Evolutionary conservation across 2,329 filamentous ascomycete genomes (phyloP), one percentile per base, ranked within the genome.

Genomic region (Trichothecium sympodiale): DNA sequence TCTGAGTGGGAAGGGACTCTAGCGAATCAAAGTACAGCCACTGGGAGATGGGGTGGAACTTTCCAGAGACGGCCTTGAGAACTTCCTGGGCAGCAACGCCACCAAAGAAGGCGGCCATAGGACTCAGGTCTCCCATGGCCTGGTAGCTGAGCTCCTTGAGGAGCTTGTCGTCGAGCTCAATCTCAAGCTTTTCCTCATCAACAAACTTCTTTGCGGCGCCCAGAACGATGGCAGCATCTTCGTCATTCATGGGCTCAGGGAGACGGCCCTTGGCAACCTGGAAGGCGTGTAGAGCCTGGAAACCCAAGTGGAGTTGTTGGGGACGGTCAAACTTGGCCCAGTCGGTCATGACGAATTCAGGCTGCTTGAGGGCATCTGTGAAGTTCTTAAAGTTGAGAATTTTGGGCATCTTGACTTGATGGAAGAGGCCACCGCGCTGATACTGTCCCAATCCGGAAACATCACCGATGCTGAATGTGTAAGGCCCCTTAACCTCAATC

Each of bases 351-450:
- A 96, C 63, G 44, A 93, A 77, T 50, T 95, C 89, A 3, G 91
- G 91, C 39, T 86, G 83, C 60, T 85, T 85, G 38, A 95, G 61
- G 41, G 94, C 76, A 35, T 75, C 65, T 29, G 78, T 78, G 38
- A 95, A 74, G 29, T 77, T 69, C 64, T 94, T 84, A 62, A 96
- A 98, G 55, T 91, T 75, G 50, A 96, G 62, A 37, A 86, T 75
- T 64, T 91, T 94, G 34, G 91, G 91, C 89, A 95, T 95, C 72
- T 96, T 98, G 59, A 96, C 91, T 60, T 98, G 91, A 28, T 84
- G 81, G 59, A 83, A 98, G 40, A 94, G 74, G 41, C 91, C 91
- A 32, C 89, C 89, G 35, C 83, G 75, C 65, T 84, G 67, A 65
- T 98, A 98, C 50, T 83, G 71, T 26, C 91, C 91, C 26, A 95